Conservation (phyloP, 306 rosid species). For the Erythrophleum fordii region DNA sequence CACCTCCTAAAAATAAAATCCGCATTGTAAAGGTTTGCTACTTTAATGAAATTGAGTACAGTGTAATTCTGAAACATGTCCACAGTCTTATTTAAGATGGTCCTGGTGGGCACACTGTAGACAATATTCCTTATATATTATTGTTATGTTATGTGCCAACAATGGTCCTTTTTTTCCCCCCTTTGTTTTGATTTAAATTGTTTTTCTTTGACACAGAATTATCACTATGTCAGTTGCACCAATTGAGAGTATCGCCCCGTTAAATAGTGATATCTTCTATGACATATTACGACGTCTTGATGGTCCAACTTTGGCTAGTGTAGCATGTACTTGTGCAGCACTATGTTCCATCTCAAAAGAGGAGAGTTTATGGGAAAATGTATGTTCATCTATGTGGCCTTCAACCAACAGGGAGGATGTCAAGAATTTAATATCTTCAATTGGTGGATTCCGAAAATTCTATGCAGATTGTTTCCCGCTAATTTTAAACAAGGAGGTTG, state of each 20-base stretch:
- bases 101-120: background rate
- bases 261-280: constrained; percentile 81
- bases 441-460: constrained; percentile 88
- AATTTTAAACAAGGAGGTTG: constrained; percentile 71
- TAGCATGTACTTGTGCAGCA: constrained; percentile 82
- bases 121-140: background rate
- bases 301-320: constrained; percentile 79
- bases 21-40: background rate
- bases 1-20: background rate
- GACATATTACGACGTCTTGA: constrained; percentile 86
- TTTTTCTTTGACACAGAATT: constrained; percentile 47
- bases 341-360: constrained; percentile 83
- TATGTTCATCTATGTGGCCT: constrained; percentile 89
- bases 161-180: no score
- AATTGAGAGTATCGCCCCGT: constrained; percentile 56
- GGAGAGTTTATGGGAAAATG: constrained; percentile 88
- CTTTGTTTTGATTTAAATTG: background rate
- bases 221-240: constrained; percentile 56
- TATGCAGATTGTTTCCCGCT: constrained; percentile 93
- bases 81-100: constrained; percentile 7
- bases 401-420: constrained; percentile 86
- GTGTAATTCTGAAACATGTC: constrained; percentile 7
- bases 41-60: background rate
- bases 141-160: background rate
- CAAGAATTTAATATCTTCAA: constrained; percentile 65